Evolutionary conservation across 2,329 filamentous ascomycete species (phyloP).

Genomic region (Penicillium sp.): DNA sequence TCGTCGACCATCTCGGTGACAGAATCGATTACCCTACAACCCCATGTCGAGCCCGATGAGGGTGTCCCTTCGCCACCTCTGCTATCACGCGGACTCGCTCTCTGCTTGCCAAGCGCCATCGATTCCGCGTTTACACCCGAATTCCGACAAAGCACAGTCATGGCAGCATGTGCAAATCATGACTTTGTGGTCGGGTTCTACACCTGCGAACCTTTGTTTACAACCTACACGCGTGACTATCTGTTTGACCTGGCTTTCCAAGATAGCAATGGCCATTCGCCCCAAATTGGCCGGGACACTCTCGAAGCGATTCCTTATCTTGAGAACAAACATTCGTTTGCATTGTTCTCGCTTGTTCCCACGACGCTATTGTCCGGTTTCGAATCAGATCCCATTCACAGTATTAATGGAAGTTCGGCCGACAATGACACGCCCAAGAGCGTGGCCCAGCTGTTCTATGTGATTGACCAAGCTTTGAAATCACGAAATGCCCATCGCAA

Average conservation of each 20-base stretch:
- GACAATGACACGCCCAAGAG: slow-evolving; percentile 8
- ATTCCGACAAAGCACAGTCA: slow-evolving; percentile 32
- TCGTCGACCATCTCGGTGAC: slow-evolving; percentile 40
- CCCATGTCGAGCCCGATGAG: slow-evolving; percentile 19
- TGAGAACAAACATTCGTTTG: slow-evolving; percentile 16
- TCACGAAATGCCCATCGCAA: slow-evolving; percentile 13
- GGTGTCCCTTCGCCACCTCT: slow-evolving; percentile 30
- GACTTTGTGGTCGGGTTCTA: slow-evolving; percentile 38
- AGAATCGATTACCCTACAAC: slow-evolving; percentile 34
- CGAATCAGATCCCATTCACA: slow-evolving; percentile 12
- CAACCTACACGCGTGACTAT: slow-evolving; percentile 24
- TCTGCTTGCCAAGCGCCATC: slow-evolving; percentile 30
- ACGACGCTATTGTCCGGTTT: slow-evolving; percentile 7
- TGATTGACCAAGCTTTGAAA: slow-evolving; percentile 11
- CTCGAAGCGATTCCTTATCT: slow-evolving; percentile 13
- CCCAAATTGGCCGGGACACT: slow-evolving; percentile 10
- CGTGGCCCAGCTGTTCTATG: slow-evolving; percentile 9
- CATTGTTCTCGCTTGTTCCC: slow-evolving; percentile 25
- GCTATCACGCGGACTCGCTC: slow-evolving; percentile 31
- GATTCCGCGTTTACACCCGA: slow-evolving; percentile 29
- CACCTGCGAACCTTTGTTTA: slow-evolving; percentile 32
- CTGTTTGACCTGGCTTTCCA: slow-evolving; percentile 21
- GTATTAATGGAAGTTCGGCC: slow-evolving; percentile 2
- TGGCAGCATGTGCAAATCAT: slow-evolving; percentile 35
- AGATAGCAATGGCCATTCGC: slow-evolving; percentile 10